These are phyloP conservation scores for Penicillium sp. DNA, from an alignment of 2,329 filamentous ascomycete species.

Conservation along the genomic window DNA sequence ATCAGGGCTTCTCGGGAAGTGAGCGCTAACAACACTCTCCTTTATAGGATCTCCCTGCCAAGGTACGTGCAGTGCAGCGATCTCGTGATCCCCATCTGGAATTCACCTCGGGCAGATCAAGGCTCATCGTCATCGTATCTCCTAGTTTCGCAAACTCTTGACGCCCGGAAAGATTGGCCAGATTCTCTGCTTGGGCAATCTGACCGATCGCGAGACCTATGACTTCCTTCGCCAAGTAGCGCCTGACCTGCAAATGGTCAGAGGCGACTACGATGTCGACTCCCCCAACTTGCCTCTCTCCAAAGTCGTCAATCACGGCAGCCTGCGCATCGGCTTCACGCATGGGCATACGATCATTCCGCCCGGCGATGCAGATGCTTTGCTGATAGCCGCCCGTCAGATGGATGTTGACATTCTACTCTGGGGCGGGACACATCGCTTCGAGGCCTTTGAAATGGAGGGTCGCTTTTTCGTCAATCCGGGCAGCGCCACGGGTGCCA, in stretches of 20 bases:
- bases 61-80: slow-evolving; percentile 50
- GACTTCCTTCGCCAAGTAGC: slow-evolving; percentile 71
- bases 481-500: slow-evolving; percentile 61
- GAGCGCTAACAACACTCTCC: slow-evolving; percentile 8
- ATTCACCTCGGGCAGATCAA: too few species aligned
- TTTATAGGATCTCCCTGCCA: slow-evolving; percentile 69
- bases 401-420: slow-evolving; percentile 66
- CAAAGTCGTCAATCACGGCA: slow-evolving; percentile 65
- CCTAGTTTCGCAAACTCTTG: slow-evolving; percentile 77
- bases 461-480: slow-evolving; percentile 68
- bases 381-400: slow-evolving; percentile 62
- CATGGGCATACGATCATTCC: slow-evolving; percentile 65
- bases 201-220: slow-evolving; percentile 73
- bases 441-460: slow-evolving; percentile 67
- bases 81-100: not conserved
- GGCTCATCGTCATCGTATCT: slow-evolving; percentile 1
- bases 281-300: slow-evolving; percentile 59
- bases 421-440: slow-evolving; percentile 64
- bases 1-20: slow-evolving; percentile 8
- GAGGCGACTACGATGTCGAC: slow-evolving; percentile 64
- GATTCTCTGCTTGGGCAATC: slow-evolving; percentile 72
- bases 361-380: slow-evolving; percentile 60
- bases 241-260: slow-evolving; percentile 65
- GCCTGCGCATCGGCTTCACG: slow-evolving; percentile 62
- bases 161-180: slow-evolving; percentile 78